Evolutionary conservation across 179 eudicot species (phyloP).

Genomic region (Carnegiea gigantea): DNA sequence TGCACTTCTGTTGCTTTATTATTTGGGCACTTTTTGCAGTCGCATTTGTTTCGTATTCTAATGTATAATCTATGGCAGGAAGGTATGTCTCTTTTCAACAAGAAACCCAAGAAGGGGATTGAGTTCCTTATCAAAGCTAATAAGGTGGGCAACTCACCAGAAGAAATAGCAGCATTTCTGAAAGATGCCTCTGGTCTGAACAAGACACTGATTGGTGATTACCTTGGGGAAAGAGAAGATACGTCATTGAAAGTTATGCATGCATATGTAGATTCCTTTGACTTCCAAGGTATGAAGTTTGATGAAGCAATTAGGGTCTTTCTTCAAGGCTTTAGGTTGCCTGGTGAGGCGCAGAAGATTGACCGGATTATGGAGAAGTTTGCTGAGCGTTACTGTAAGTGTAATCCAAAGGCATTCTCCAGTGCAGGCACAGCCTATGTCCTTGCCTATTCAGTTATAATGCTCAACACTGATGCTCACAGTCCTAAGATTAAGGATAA

Average conservation of each 20-base stretch:
- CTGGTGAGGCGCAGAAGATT: conserved; percentile 98
- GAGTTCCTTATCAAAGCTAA: conserved; percentile 87
- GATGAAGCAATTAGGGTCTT: conserved; percentile 88
- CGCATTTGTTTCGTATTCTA: conserved; percentile 19
- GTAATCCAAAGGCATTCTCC: conserved; percentile 85
- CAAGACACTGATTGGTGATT: conserved; percentile 88
- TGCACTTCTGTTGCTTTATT: neutral
- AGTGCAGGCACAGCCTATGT: conserved; percentile 99
- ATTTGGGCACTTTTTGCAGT: neutral
- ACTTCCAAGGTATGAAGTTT: conserved; percentile 71
- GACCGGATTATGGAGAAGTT: conserved; percentile 98
- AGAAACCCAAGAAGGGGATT: conserved; percentile 89
- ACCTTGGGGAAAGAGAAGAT: conserved; percentile 94
- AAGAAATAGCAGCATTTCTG: conserved; percentile 81
- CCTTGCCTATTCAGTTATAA: conserved; percentile 91
- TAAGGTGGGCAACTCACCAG: conserved; percentile 82
- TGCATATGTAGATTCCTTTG: conserved; percentile 94
- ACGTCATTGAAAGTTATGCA: conserved; percentile 94
- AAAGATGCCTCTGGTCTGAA: conserved; percentile 77
- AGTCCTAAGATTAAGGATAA: conserved; percentile 95
- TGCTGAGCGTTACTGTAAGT: conserved; percentile 97
- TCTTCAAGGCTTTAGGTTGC: conserved; percentile 87
- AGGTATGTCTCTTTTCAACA: conserved; percentile 95
- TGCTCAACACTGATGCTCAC: conserved; percentile 98
- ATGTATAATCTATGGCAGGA: conserved; percentile 72